Conservation (phyloP, 805 yeast genomes). For the Spathaspora passalidarum region DNA sequence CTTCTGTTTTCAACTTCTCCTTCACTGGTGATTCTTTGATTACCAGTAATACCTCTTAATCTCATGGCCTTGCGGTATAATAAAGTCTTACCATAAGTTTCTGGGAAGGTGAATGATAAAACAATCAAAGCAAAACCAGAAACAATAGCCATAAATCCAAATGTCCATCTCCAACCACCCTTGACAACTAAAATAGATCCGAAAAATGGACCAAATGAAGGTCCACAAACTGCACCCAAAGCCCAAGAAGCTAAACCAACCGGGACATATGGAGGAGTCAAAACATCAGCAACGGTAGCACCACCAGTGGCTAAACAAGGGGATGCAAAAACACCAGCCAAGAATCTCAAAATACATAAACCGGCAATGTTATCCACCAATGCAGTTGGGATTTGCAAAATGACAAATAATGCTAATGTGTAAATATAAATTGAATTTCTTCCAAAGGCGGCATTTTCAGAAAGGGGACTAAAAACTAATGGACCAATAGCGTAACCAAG, state of each 20-base stretch:
- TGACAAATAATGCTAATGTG: conserved; percentile 45
- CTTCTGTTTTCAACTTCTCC: conserved; percentile 33
- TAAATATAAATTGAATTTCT: conserved; percentile 48
- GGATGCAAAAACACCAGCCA: conserved; percentile 54
- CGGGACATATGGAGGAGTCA: conserved; percentile 40
- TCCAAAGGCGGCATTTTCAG: conserved; percentile 54
- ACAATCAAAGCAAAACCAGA: conserved; percentile 12
- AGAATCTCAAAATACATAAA: conserved; percentile 47
- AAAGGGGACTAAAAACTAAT: conserved; percentile 54
- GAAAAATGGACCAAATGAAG: conserved; percentile 53
- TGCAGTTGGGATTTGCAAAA: conserved; percentile 58
- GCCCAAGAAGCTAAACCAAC: conserved; percentile 51
- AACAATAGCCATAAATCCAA: conserved; percentile 46
- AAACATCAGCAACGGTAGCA: conserved; percentile 53
- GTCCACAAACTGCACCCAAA: conserved; percentile 52
- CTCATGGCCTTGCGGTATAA: conserved; percentile 47
- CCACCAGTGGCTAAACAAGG: conserved; percentile 60
- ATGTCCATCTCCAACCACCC: conserved; percentile 44
- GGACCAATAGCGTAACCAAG: conserved; percentile 64
- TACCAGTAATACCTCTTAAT: conserved; percentile 48
- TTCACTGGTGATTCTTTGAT: conserved; percentile 39
- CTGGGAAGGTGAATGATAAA: conserved; percentile 44
- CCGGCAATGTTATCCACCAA: conserved; percentile 49
- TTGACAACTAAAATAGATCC: conserved; percentile 48
- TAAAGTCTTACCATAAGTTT: conserved; percentile 45